Evolutionary conservation across 371 early-diverging fungal genomes (phyloP), one percentile per base, ranked within the genome.

Genomic region (Saksenaea oblongispora): DNA sequence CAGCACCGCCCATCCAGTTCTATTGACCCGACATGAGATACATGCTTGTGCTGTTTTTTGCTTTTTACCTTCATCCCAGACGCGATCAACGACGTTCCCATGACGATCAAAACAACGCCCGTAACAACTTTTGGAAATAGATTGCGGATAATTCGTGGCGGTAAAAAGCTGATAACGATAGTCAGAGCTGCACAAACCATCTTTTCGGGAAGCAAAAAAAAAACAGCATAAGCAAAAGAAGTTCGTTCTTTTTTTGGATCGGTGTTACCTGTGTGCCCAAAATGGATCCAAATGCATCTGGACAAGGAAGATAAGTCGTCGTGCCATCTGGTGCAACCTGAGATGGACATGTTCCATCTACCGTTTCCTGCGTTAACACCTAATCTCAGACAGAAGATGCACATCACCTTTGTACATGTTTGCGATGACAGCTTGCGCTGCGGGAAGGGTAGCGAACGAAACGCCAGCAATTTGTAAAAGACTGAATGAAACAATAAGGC

Each of bases 51-150:
- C 64, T 63, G 28, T 67, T 54, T 22, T 70, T 65, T 15, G 63
- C 64, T 11, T 64, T 67, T 66, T 17, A 47, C 51, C 51, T 74
- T 71, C 73, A 83, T 67, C 10, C 74, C 84, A 5, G 75, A 66
- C 3, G 74, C 71, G 26, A 83, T 63, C 11, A 85, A 62, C 3
- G 83, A 80, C 17, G 75, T 67, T 2, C 85, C 85, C 53, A 85
- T 85, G 55, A 85, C 74, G 37, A 75, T 66, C 27, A 85, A 63
- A 0, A 82, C 80, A 28, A 75, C 69, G 28, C 85, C 85, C 0
- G 79, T 85, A 34, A 84, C 85, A n/a, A 83, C 65, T 15, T 81
- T 81, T 4, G 85, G 85, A 58, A 85, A 85, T 11, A 85, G 28
- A 7, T 70, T 74, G 56, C 83, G 75, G 56, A 85, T 71, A 24